Evolutionary conservation across 2,329 filamentous ascomycete genomes (phyloP).

Genomic region (Neopestalotiopsis sp.): DNA sequence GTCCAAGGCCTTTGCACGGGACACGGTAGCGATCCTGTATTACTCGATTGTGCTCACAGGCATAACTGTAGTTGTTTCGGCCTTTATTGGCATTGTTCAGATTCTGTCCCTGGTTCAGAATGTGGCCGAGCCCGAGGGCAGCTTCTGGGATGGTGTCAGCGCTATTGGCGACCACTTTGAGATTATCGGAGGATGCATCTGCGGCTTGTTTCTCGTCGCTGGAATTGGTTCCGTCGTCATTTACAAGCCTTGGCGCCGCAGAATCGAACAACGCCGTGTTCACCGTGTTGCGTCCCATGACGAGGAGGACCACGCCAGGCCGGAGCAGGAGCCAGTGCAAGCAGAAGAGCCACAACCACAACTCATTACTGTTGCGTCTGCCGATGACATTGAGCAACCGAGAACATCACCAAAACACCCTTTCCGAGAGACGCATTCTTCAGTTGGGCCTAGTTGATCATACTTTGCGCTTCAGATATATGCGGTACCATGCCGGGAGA

Average conservation of each 20-base stretch:
- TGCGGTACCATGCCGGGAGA: neutral
- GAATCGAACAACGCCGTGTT: conserved; percentile 42
- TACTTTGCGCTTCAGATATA: neutral
- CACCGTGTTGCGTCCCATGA: conserved; percentile 24
- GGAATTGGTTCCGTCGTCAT: conserved; percentile 75
- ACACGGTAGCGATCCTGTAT: conserved; percentile 89
- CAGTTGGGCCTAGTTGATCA: neutral
- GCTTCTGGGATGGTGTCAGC: conserved; percentile 91
- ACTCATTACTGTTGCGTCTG: neutral
- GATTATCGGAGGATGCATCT: conserved; percentile 85
- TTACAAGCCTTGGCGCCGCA: conserved; percentile 79
- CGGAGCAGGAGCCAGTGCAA: neutral
- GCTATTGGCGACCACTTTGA: conserved; percentile 82
- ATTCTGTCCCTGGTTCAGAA: conserved; percentile 79
- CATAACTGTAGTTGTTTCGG: conserved; percentile 82
- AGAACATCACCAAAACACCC: neutral
- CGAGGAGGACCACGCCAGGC: neutral
- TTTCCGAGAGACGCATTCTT: neutral
- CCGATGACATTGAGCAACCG: neutral
- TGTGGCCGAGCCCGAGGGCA: conserved; percentile 73
- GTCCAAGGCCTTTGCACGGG: conserved; percentile 75
- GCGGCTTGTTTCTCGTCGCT: conserved; percentile 80
- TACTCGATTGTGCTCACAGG: conserved; percentile 88
- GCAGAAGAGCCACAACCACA: conserved; percentile 1
- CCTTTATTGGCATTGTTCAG: conserved; percentile 87